Evolutionary conservation across 2,329 filamentous ascomycete species (phyloP), one percentile per base, ranked within the genome.

Genomic region (Phoma sp.): DNA sequence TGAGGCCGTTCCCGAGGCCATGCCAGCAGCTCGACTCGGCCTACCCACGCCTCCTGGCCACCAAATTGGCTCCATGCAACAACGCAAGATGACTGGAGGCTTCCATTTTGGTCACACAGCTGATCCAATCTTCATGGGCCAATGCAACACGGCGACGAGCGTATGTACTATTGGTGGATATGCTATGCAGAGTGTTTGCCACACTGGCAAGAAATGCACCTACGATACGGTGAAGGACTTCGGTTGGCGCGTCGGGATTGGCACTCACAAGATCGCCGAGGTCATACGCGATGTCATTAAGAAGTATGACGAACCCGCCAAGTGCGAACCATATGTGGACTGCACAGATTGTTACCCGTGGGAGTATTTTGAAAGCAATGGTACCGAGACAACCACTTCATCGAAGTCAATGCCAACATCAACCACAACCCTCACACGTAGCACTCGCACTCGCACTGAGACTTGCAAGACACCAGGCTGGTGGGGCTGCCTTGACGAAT

Each of bases 81-180:
- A 66, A 33, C 67, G 72, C 14, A 65, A 65, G 54, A 83, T 86
- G 66, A 96, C 91, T 0, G 93, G 91, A 10, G 82, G 89, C 0
- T 96, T 87, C 69, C 95, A 99, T 74, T 93, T 97, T 71, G 95
- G 95, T 4, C 93, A 98, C 68, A 98, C 92, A 0, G 95, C 95
- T 0, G 95, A 99, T 74, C 95, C 95, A 0, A 87, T 99, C 30
- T 99, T 89, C 68, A 93, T 97, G 78, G 95, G 95, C 29, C 90
- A 88, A 0, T 98, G 95, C 77, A 97, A 96, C 67, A 90, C 90
- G 29, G 91, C 90, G 2, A 92, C 90, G 2, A 93, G 93, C 2
- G 87, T 89, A 9, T 98, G 95, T 74, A 95, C 93, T 0, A 87
- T 96, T 67, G 93, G 87, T 1, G 95, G 95, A 0, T 99, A 98